A percentile compares a stretch with the other conserved stretches of the same genome.
phyloP scores from a whole-genome alignment of 2,329 filamentous ascomycete genomes.

The Xylaria sp. region DNA sequence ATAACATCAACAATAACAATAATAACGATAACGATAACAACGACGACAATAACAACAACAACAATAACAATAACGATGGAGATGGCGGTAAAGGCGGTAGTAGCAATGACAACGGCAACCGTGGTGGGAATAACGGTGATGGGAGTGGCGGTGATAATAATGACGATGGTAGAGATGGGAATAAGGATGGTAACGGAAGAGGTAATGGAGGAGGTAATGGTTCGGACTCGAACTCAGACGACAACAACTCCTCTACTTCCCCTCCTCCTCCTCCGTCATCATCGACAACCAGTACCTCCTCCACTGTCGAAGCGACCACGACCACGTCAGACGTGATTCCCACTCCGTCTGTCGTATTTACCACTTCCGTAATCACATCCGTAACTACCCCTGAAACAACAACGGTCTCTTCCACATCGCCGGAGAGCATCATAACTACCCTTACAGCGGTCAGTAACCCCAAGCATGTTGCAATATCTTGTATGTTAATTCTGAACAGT shows the following conservation, averaged over 20 bases:
- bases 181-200: no score
- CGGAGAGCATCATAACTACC: not conserved
- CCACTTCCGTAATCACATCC: slow-evolving; percentile 4
- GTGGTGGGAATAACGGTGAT: not conserved
- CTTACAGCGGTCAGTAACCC: slow-evolving; percentile 10
- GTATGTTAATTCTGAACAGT: slow-evolving; percentile 20
- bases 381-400: slow-evolving; percentile 12
- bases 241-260: not conserved
- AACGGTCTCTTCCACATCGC: not conserved
- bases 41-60: no score
- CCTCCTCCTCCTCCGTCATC: slow-evolving; percentile 4
- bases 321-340: not conserved
- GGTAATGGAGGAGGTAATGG: not conserved
- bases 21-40: not conserved
- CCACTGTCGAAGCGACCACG: not conserved
- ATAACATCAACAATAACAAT: no score
- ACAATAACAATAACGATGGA: not conserved
- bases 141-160: not conserved
- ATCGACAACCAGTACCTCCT: not conserved
- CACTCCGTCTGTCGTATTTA: slow-evolving; percentile 6
- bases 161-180: not conserved
- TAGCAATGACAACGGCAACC: not conserved
- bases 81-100: not conserved
- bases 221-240: slow-evolving; percentile 2
- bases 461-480: not conserved